phyloP scores from a whole-genome alignment of 345 rosid species.

The Syzygium oleosum region DNA sequence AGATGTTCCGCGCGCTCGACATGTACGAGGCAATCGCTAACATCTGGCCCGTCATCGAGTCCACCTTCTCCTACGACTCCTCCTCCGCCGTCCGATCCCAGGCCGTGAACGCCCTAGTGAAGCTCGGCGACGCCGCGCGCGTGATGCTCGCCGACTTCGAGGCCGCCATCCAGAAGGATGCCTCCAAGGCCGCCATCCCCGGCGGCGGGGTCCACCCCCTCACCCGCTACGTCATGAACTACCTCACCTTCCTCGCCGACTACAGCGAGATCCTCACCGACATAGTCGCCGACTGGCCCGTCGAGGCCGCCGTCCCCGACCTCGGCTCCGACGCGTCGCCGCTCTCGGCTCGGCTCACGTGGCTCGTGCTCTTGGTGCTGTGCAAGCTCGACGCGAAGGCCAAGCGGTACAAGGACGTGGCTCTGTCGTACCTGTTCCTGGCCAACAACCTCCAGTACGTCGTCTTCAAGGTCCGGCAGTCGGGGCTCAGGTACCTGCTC shows the following conservation, averaged over 20 bases:
- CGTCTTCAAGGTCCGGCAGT: conserved; percentile 46
- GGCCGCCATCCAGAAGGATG: conserved; percentile 42
- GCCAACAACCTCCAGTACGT: conserved; percentile 80
- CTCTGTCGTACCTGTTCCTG: conserved; percentile 61
- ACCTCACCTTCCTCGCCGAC: conserved; percentile 56
- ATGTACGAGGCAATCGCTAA: conserved; percentile 45
- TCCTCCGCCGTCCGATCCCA: conserved; percentile 28
- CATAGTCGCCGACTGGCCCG: conserved; percentile 52
- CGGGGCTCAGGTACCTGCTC: conserved; percentile 36
- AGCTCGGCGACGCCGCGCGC: conserved; percentile 38
- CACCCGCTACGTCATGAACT: conserved; percentile 76
- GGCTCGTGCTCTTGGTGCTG: conserved; percentile 58
- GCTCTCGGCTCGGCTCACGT: conserved; percentile 36
- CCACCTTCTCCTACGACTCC: conserved; percentile 38
- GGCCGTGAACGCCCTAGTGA: conserved; percentile 32
- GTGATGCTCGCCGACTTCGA: conserved; percentile 54
- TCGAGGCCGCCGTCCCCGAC: conserved; percentile 12
- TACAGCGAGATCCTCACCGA: conserved; percentile 41
- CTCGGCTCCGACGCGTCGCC: conserved; percentile 29
- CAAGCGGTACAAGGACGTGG: conserved; percentile 41
- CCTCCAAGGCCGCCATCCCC: conserved; percentile 32
- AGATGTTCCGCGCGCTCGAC: conserved; percentile 59
- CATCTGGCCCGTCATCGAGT: conserved; percentile 39
- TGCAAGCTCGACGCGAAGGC: conserved; percentile 78
- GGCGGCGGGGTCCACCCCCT: conserved; percentile 84